Conservation (phyloP, 2,329 filamentous ascomycete genomes). For the Chalara sp. region DNA sequence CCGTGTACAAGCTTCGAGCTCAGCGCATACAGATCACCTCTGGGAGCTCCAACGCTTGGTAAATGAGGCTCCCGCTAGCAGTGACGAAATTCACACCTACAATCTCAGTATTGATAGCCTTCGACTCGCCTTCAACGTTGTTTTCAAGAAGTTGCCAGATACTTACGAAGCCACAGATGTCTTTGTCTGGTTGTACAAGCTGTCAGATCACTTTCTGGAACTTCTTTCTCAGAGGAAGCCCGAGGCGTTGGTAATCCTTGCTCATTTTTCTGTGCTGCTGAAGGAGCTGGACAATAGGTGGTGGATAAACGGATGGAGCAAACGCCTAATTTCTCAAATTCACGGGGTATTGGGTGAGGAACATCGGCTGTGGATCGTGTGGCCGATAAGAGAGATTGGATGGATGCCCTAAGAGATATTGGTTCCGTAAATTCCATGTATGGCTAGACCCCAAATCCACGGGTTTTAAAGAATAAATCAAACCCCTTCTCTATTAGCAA, state of each 20-base stretch:
- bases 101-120: constrained; percentile 25
- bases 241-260: constrained; percentile 28
- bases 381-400: constrained; percentile 17
- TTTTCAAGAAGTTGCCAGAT: constrained; percentile 10
- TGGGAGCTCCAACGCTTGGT: not conserved
- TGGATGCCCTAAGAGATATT: constrained; percentile 1
- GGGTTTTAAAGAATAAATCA: no score
- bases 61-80: constrained; percentile 6
- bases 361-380: constrained; percentile 26
- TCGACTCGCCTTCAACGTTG: constrained; percentile 21
- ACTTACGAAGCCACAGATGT: constrained; percentile 30
- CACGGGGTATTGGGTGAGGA: constrained; percentile 27
- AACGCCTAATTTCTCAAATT: constrained; percentile 23
- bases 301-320: constrained; percentile 29
- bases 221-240: constrained; percentile 26
- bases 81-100: constrained; percentile 4
- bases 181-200: constrained; percentile 31
- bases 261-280: constrained; percentile 26
- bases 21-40: not conserved
- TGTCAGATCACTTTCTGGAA: constrained; percentile 28
- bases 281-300: constrained; percentile 25
- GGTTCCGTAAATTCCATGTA: no score
- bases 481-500: no score
- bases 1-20: not conserved
- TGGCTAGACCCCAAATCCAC: no score